Base-by-base conservation (phyloP, 768 basidiomycete genomes). In the Lactifluus hygrophoroides region DNA sequence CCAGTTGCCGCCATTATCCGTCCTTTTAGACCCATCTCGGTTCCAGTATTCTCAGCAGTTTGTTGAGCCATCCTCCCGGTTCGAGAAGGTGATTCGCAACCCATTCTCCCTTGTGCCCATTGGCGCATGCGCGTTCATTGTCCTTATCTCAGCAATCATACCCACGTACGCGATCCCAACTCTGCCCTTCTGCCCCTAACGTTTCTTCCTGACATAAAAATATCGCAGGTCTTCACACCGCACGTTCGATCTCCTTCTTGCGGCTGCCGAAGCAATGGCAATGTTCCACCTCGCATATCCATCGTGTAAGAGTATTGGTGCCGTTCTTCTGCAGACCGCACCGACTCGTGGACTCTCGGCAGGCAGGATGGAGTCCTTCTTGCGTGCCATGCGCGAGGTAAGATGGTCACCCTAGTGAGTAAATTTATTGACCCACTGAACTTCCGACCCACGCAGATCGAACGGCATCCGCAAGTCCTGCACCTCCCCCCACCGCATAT, bases 221-320 rank as follows among this genome's bases (percentile, higher is more conserved):
- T 17, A 5, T 16, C 3, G 38, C 47, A 77, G 76, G 35, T 56
- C 72, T 14, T 82, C 87, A 60, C 89, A 91, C 58, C 77, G 83
- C 11, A 70, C 79, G 0, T 80, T 84, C n/a, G 95, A 99, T 71
- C 81, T 95, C n/a, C 70, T 83, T n/a, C 74, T 96, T 40, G 91
- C 96, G 0, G 79, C 82, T 5, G 62, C 88, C 7, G 83, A 93
- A 53, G 86, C 93, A 0, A 68, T 85, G 11, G 73, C 89, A 16
- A 95, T 93, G 4, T 89, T 88, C 70, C 80, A 82, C 38, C 77
- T 94, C 23, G 88, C 96, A 0, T 95, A 94, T 69, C 82, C 85
- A 2, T 87, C 94, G 0, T 91, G 85, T 40, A 77, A 85, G 11
- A 81, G 90, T 0, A 86, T 95, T 13, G 95, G 92, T 2, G 83